Evolutionary conservation across 805 yeast species (phyloP), one percentile per base, ranked within the genome.

Genomic region (Candida chilensis): DNA sequence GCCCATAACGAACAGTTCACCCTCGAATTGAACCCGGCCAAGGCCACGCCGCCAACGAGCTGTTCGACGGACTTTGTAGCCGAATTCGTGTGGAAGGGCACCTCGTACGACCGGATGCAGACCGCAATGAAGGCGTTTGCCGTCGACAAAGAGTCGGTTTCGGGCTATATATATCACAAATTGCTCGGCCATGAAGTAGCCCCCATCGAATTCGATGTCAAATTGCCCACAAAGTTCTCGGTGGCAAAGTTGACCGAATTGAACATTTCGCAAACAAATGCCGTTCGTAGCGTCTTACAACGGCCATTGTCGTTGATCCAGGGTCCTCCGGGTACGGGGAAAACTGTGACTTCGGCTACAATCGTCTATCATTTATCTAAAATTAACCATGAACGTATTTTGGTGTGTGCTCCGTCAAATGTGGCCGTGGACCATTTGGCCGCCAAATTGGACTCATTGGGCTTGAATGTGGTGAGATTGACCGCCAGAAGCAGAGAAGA

Each of bases 271-370:
- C 96, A 88, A 52, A 68, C 70, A 3, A 72, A 70, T 43, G 96
- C 96, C 0, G 86, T 88, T 16, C 62, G 67, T 31, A 54, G 67
- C 8, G 94, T 79, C 0, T 52, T 86, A 34, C 70, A 69, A 42
- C 64, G 74, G 39, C 95, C 94, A 2, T 60, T 87, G 27, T 72
- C 92, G 5, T 64, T 86, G 40, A 85, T 86, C 37, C 96, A 88
- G 52, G 96, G 96, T 12, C 96, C 96, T 7, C 96, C 96, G 3
- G 95, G 95, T 39, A 88, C 96, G 0, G 96, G 96, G 50, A 88
- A 88, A 48, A 88, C 96, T 1, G 94, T 85, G 11, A 87, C 95
- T 0, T 85, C 95, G 0, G 90, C 95, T 2, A 78, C 94, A 0
- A 83, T 88, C 34, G 72, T 87, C 18, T 79, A 83, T 42, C 95